Evolutionary conservation across 2,329 filamentous ascomycete species (phyloP).

Genomic region (Fusarium annulatum): DNA sequence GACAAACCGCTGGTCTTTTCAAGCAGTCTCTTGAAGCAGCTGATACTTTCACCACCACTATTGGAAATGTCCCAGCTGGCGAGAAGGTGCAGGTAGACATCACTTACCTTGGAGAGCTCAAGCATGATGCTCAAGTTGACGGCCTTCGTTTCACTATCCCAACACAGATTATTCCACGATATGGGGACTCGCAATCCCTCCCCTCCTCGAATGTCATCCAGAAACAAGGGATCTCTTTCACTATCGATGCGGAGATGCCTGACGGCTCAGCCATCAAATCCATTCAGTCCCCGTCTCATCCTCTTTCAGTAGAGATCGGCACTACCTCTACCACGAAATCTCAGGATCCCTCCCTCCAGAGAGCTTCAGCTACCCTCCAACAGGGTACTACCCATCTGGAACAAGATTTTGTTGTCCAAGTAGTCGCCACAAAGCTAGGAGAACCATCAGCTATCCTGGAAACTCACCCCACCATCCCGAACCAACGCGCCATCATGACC

Average conservation of each 20-base stretch:
- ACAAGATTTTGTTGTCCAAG: constrained; percentile 74
- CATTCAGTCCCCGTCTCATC: constrained; percentile 75
- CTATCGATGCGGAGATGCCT: constrained; percentile 59
- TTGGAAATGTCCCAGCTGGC: constrained; percentile 74
- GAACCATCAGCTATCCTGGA: constrained; percentile 75
- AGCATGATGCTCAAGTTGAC: constrained; percentile 76
- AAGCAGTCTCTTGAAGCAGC: constrained; percentile 69
- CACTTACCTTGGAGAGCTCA: constrained; percentile 75
- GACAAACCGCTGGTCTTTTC: constrained; percentile 72
- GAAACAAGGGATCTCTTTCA: constrained; percentile 44
- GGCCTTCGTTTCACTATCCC: constrained; percentile 77
- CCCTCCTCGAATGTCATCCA: neutral
- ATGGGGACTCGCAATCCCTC: constrained; percentile 55
- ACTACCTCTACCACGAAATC: constrained; percentile 56
- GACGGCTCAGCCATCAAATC: constrained; percentile 66
- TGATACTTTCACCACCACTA: constrained; percentile 74
- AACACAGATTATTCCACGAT: constrained; percentile 73
- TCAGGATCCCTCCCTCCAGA: constrained; percentile 63
- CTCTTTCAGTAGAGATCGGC: constrained; percentile 73
- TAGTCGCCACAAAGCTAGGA: constrained; percentile 69
- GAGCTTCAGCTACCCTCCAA: constrained; percentile 71
- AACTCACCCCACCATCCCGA: constrained; percentile 68
- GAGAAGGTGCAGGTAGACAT: constrained; percentile 70
- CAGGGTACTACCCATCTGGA: constrained; percentile 65
- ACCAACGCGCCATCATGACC: constrained; percentile 75